Conservation (phyloP, 116 monocot species). For the Cymodocea nodosa region DNA sequence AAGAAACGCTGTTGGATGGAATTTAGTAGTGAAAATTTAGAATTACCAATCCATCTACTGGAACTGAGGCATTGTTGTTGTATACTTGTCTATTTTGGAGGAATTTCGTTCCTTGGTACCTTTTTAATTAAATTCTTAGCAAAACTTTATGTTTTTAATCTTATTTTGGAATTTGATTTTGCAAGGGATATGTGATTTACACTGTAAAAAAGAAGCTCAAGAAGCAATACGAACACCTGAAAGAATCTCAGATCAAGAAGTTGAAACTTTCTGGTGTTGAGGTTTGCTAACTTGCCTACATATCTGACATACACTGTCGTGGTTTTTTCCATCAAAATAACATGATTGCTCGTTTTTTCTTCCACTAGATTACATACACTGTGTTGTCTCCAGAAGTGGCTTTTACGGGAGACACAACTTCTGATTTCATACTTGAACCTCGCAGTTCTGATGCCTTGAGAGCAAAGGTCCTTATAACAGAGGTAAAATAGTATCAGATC, state of each 20-base stretch:
- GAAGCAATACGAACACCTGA: slow-evolving; percentile 76
- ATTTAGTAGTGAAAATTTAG: too few relatives aligned
- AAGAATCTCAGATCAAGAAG: slow-evolving; percentile 74
- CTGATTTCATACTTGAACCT: slow-evolving; percentile 91
- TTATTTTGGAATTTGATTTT: slow-evolving; percentile 1
- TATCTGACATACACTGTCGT: not conserved
- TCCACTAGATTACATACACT: slow-evolving; percentile 76
- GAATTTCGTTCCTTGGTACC: too few relatives aligned
- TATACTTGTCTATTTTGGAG: too few relatives aligned
- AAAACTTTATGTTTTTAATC: not conserved
- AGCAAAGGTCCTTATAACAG: slow-evolving; percentile 94
- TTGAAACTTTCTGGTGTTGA: slow-evolving; percentile 71
- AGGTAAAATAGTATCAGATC: slow-evolving; percentile 28
- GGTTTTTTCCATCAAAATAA: not conserved
- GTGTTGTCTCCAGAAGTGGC: slow-evolving; percentile 92
- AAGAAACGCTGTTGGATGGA: too few relatives aligned
- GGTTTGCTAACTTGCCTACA: slow-evolving; percentile 29
- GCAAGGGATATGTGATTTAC: slow-evolving; percentile 92
- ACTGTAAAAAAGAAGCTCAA: slow-evolving; percentile 82
- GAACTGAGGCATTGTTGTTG: too few relatives aligned
- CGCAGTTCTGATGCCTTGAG: slow-evolving; percentile 92
- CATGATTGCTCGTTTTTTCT: not conserved
- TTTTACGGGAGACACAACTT: slow-evolving; percentile 85
- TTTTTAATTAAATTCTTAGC: too few relatives aligned
- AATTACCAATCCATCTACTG: too few relatives aligned